A percentile compares a stretch with the other conserved stretches of the same genome.
Conservation (phyloP, 192 early-diverging fungal species). For the Linnemannia exigua region DNA sequence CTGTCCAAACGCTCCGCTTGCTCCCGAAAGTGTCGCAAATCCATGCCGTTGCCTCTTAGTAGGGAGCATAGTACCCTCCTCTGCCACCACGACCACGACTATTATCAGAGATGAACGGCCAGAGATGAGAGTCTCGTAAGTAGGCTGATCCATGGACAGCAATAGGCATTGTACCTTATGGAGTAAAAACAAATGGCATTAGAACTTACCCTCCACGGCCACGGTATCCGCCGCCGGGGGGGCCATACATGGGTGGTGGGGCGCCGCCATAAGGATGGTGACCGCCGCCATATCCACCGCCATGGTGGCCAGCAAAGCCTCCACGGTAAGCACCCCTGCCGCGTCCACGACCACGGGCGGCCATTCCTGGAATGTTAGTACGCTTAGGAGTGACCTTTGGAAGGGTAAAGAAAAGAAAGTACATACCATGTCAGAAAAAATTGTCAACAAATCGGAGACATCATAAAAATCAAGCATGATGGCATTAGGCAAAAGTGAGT, state of each 20-base stretch:
- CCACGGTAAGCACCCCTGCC: constrained; percentile 80
- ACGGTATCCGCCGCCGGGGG: constrained; percentile 58
- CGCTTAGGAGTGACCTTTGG: constrained; percentile 86
- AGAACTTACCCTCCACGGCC: constrained; percentile 56
- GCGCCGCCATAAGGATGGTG: constrained; percentile 54
- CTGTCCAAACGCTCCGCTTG: not conserved
- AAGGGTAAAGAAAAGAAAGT: not conserved
- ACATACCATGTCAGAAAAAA: not conserved
- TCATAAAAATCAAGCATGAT: not conserved
- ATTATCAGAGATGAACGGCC: not conserved
- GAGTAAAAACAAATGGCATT: not conserved
- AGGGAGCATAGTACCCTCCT: constrained; percentile 57
- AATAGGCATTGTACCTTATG: not conserved
- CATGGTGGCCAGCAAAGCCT: constrained; percentile 65
- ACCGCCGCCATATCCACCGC: constrained; percentile 49
- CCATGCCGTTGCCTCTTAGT: constrained; percentile 18
- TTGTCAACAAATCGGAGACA: not conserved
- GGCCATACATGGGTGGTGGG: constrained; percentile 47
- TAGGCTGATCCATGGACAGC: not conserved
- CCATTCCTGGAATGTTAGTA: constrained; percentile 93
- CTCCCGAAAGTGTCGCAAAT: not conserved
- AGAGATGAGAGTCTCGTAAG: not conserved
- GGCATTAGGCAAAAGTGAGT: not conserved
- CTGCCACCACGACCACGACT: constrained; percentile 47
- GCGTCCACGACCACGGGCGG: constrained; percentile 81